A percentile compares a stretch with the other conserved stretches of the same genome.
phyloP scores from a whole-genome alignment of 805 yeast species.

The Candida rishiriensis region DNA sequence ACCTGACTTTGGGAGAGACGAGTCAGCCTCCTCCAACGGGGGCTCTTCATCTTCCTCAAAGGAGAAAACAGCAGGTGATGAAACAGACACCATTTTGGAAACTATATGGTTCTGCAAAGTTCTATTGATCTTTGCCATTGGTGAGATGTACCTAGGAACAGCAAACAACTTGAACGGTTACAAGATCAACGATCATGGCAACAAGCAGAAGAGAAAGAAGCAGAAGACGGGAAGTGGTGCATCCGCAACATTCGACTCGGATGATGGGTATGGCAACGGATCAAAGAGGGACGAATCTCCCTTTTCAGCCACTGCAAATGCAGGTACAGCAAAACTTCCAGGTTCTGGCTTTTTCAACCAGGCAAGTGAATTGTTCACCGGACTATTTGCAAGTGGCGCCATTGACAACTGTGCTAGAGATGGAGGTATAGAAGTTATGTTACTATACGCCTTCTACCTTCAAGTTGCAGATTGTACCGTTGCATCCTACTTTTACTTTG shows the following conservation, averaged over 20 bases:
- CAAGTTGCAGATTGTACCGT: constrained; percentile 85
- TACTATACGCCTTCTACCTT: constrained; percentile 70
- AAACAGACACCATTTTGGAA: constrained; percentile 54
- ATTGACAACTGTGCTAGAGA: constrained; percentile 72
- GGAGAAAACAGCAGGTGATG: constrained; percentile 15
- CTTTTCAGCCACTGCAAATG: neutral
- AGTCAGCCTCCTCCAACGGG: neutral
- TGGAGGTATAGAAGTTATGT: constrained; percentile 73
- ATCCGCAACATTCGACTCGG: too few species aligned
- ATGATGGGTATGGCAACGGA: too few species aligned
- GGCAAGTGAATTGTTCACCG: constrained; percentile 75
- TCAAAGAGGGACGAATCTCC: too few species aligned
- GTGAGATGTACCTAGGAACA: constrained; percentile 80
- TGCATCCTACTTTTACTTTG: constrained; percentile 76
- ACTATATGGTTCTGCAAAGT: constrained; percentile 81
- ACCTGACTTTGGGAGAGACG: constrained; percentile 26
- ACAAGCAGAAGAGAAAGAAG: constrained; percentile 18
- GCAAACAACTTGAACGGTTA: constrained; percentile 59
- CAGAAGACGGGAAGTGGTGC: neutral
- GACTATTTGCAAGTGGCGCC: constrained; percentile 74
- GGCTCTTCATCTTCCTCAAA: constrained; percentile 14
- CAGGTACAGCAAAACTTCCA: constrained; percentile 47
- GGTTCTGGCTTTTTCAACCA: constrained; percentile 77
- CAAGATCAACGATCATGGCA: constrained; percentile 26
- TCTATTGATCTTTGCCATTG: constrained; percentile 66